A percentile compares a stretch with the other conserved stretches of the same genome.
These are phyloP conservation scores for Entomophthora muscae DNA, from an alignment of 371 early-diverging fungal genomes.

Conservation along the genomic window DNA sequence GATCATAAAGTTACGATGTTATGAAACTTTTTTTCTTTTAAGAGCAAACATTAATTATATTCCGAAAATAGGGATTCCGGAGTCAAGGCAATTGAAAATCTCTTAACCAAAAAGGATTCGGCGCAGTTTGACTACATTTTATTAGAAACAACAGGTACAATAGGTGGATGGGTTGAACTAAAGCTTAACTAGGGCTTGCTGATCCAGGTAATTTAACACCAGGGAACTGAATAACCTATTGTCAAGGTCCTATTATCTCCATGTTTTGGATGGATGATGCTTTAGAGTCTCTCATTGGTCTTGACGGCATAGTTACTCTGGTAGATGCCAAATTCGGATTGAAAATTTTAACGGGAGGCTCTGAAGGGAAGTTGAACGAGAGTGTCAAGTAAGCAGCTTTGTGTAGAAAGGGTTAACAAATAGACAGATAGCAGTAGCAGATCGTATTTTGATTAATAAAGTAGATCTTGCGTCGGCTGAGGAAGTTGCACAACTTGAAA, in stretches of 20 bases:
- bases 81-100: constrained; percentile 80
- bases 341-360: constrained; percentile 12
- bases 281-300: constrained; percentile 64
- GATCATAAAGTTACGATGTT: too few species aligned
- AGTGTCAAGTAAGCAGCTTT: background rate
- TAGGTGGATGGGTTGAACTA: background rate
- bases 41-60: too few species aligned
- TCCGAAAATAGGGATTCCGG: constrained; percentile 72
- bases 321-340: constrained; percentile 74
- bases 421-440: constrained; percentile 89
- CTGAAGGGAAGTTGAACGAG: background rate
- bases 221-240: background rate
- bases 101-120: constrained; percentile 66
- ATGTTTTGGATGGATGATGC: constrained; percentile 96
- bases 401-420: constrained; percentile 17
- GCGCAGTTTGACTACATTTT: constrained; percentile 82
- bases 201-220: constrained; percentile 50
- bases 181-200: constrained; percentile 32
- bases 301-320: constrained; percentile 86
- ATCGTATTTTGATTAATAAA: constrained; percentile 88
- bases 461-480: constrained; percentile 49
- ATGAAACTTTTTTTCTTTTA: too few species aligned
- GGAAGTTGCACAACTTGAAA: constrained; percentile 27
- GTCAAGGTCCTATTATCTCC: constrained; percentile 65
- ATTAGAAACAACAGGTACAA: constrained; percentile 76